A percentile compares a stretch with the other conserved stretches of the same genome.
Evolutionary conservation across 208 protist genomes (phyloP).

Genomic region (Leishmania major): DNA sequence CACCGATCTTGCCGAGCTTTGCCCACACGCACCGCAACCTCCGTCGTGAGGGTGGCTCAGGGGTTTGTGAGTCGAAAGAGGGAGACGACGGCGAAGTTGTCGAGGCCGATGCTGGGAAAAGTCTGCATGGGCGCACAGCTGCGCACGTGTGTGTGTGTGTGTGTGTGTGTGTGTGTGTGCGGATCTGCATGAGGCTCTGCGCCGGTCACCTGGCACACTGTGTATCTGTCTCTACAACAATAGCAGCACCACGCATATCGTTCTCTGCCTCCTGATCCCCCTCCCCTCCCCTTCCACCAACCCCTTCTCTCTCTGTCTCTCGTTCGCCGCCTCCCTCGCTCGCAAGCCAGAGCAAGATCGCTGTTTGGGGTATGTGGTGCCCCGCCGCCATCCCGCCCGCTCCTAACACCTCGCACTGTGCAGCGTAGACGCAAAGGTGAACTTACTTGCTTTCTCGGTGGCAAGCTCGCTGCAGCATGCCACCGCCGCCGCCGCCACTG

Average conservation of each 20-base stretch:
- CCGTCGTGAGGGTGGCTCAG: neutral
- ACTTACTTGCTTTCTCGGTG: neutral
- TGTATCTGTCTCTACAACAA: neutral
- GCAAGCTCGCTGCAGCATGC: neutral
- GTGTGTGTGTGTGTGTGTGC: too few relatives aligned
- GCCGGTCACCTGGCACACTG: neutral
- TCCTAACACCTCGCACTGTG: neutral
- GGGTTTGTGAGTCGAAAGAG: neutral
- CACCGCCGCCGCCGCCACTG: neutral
- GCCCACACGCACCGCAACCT: neutral
- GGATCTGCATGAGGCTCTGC: neutral
- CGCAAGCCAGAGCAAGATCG: neutral
- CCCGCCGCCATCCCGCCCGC: neutral
- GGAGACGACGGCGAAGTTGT: neutral
- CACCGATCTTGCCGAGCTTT: neutral
- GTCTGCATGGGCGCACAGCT: neutral
- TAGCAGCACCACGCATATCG: neutral
- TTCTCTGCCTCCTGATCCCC: neutral
- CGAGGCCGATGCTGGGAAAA: neutral
- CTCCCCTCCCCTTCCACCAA: neutral
- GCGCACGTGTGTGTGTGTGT: too few relatives aligned
- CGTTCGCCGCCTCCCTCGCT: neutral
- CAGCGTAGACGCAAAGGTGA: neutral
- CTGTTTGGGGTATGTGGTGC: neutral
- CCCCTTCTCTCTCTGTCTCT: neutral